Evolutionary conservation across 495 filamentous ascomycete genomes (phyloP).

Genomic region (Penicillium malachiteum): DNA sequence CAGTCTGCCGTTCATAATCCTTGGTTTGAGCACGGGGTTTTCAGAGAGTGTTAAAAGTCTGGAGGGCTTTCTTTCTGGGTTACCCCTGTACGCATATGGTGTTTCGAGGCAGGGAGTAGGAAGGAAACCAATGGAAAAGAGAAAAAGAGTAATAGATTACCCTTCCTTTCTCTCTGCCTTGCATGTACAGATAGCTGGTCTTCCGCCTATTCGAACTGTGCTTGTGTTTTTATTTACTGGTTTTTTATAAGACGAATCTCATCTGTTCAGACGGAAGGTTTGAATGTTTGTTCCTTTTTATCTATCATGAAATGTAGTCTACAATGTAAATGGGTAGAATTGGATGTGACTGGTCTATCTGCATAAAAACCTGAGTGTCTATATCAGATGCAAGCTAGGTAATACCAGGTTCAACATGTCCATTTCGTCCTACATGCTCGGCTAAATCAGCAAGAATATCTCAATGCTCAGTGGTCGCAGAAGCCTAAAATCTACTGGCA

Average conservation of each 20-base stretch:
- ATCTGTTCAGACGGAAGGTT: constrained; percentile 22
- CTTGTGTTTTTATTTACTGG: constrained; percentile 34
- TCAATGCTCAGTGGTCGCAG: too few relatives aligned
- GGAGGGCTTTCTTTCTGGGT: constrained; percentile 7
- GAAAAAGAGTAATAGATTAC: constrained; percentile 30
- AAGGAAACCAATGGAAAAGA: constrained; percentile 18
- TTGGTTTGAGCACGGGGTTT: constrained; percentile 23
- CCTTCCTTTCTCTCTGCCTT: constrained; percentile 29
- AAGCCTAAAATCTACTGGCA: too few relatives aligned
- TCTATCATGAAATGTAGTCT: too few relatives aligned
- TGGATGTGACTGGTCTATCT: too few relatives aligned
- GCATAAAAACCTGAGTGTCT: too few relatives aligned
- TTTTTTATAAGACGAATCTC: constrained; percentile 29
- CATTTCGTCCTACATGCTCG: too few relatives aligned
- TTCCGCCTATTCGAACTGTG: constrained; percentile 44
- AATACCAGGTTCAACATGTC: too few relatives aligned
- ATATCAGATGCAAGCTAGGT: too few relatives aligned
- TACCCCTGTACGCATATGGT: constrained; percentile 31
- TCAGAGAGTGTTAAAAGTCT: constrained; percentile 1
- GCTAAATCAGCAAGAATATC: too few relatives aligned
- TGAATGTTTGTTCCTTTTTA: background rate
- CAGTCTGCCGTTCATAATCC: constrained; percentile 25
- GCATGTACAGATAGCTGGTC: constrained; percentile 55
- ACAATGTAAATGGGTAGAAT: too few relatives aligned
- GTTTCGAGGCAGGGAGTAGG: constrained; percentile 27